A percentile compares a stretch with the other conserved stretches of the same genome.
Conservation (phyloP, 2,329 filamentous ascomycete genomes). For the Aureobasidium namibiae region DNA sequence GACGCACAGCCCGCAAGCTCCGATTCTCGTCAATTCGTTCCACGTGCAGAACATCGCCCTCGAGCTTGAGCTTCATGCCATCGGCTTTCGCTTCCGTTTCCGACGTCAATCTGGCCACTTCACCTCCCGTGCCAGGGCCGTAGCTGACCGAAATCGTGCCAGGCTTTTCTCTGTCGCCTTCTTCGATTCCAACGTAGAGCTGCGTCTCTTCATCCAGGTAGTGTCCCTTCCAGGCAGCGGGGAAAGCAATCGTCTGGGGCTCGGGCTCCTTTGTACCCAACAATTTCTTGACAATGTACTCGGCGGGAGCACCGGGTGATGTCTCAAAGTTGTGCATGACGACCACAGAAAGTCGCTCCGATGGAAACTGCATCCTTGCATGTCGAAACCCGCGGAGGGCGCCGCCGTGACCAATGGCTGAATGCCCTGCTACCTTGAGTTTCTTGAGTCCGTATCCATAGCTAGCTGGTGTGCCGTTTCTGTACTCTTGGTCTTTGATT, state of each 20-base stretch:
- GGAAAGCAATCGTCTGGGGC: slow-evolving; percentile 12
- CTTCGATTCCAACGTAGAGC: slow-evolving; percentile 24
- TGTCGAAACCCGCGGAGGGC: slow-evolving; percentile 36
- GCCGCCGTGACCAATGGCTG: slow-evolving; percentile 32
- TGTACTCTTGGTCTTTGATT: slow-evolving; percentile 23
- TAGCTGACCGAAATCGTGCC: slow-evolving; percentile 28
- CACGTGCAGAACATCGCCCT: slow-evolving; percentile 25
- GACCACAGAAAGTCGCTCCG: slow-evolving; percentile 31
- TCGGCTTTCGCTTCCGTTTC: slow-evolving; percentile 18
- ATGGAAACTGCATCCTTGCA: slow-evolving; percentile 28
- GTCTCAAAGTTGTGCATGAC: slow-evolving; percentile 35
- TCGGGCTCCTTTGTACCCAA: slow-evolving; percentile 21
- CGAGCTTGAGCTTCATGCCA: slow-evolving; percentile 23
- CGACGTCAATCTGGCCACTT: slow-evolving; percentile 20
- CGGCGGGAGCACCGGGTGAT: slow-evolving; percentile 21
- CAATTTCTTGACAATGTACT: slow-evolving; percentile 26
- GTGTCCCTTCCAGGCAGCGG: slow-evolving; percentile 26
- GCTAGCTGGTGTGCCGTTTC: slow-evolving; percentile 27
- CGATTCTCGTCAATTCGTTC: slow-evolving; percentile 26
- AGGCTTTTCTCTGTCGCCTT: slow-evolving; percentile 17
- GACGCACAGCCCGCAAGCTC: slow-evolving; percentile 19
- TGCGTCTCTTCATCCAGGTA: slow-evolving; percentile 33
- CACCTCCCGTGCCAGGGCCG: slow-evolving; percentile 15
- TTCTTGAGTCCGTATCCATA: slow-evolving; percentile 33
- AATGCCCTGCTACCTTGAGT: slow-evolving; percentile 20